A percentile compares a stretch with the other conserved stretches of the same genome.
phyloP scores from a whole-genome alignment of 495 filamentous ascomycete genomes.

The Glonium stellatum region DNA sequence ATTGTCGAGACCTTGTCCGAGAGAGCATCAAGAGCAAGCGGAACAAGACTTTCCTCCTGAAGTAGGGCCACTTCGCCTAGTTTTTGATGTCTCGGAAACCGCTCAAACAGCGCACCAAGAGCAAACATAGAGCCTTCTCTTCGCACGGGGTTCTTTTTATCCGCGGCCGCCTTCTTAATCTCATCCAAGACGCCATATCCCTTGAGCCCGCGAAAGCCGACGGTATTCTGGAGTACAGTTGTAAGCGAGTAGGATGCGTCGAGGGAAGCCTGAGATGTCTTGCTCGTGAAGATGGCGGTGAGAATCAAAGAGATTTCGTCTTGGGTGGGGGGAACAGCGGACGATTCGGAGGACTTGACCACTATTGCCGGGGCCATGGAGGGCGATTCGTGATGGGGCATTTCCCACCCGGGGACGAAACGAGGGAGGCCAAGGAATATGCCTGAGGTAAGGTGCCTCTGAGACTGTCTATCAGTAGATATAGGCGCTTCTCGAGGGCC shows the following conservation, averaged over 20 bases:
- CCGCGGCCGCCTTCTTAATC: constrained; percentile 76
- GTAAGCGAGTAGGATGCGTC: constrained; percentile 80
- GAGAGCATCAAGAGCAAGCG: constrained; percentile 71
- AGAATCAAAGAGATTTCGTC: constrained; percentile 69
- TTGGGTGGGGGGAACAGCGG: constrained; percentile 53
- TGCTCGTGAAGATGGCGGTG: constrained; percentile 66
- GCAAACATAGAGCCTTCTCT: constrained; percentile 94
- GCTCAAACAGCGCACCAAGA: constrained; percentile 86
- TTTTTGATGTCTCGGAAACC: constrained; percentile 68
- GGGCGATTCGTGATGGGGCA: constrained; percentile 61
- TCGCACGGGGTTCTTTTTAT: constrained; percentile 86
- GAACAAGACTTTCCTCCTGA: constrained; percentile 67
- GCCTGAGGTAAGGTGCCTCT: not conserved
- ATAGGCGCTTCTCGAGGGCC: not conserved
- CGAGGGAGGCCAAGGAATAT: not conserved
- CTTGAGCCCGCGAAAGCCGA: constrained; percentile 67
- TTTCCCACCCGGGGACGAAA: constrained; percentile 28
- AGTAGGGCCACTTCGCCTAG: constrained; percentile 71
- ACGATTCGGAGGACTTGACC: constrained; percentile 53
- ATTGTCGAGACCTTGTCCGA: constrained; percentile 87
- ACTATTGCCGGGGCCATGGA: constrained; percentile 52
- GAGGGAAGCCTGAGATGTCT: constrained; percentile 78
- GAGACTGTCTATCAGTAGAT: not conserved
- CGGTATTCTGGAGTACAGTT: constrained; percentile 67
- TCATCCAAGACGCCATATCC: constrained; percentile 64